Evolutionary conservation across 2,329 filamentous ascomycete species (phyloP), one percentile per base, ranked within the genome.

Genomic region (Ambrosiella beaveri): DNA sequence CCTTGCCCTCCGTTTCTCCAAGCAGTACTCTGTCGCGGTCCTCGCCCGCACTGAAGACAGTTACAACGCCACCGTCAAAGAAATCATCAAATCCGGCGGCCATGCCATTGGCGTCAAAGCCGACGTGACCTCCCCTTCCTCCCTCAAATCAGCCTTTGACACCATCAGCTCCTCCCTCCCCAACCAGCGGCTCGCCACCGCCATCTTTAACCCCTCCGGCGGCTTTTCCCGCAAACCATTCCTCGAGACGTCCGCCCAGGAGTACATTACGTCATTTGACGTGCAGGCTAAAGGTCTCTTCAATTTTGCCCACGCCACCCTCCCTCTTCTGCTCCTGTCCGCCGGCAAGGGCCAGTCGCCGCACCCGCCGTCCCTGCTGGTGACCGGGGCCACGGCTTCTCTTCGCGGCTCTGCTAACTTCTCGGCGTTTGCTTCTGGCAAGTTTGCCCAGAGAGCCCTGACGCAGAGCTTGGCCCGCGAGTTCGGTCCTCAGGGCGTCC

Each of bases 361-460:
- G 38, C 70, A 88, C 65, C 86, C 88, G 3, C 88, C 88, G 0
- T 84, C 85, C 0, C 73, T 95, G 17, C 84, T 95, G 65, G 86
- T 94, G 69, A 95, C 89, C 0, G 89, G 89, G 38, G 88, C 89
- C 0, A 95, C 89, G 0, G 89, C 88, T 0, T 87, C 84, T 0
- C 64, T 91, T 15, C 85, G 83, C 64, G 86, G 85, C 3, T 84
- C 81, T 9, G 81, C 86, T 0, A 72, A 74, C 11, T 85, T 88
- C 68, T 73, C 81, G 1, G 71, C 78, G 7, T 95, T 95, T 65
- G 84, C 88, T 0, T 79, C 82, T 1, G 85, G 84, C 36, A 95
- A 94, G 68, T 94, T 88, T 67, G 88, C 86, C 3, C 72, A 85
- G 64, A 76, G 89, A 38, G 87, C 84, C 0, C 70, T 94, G 55